A percentile compares a stretch with the other conserved stretches of the same genome.
Evolutionary conservation across 176 grass and related monocot genomes (phyloP).

Genomic region (Bolboschoenus planiculmis): DNA sequence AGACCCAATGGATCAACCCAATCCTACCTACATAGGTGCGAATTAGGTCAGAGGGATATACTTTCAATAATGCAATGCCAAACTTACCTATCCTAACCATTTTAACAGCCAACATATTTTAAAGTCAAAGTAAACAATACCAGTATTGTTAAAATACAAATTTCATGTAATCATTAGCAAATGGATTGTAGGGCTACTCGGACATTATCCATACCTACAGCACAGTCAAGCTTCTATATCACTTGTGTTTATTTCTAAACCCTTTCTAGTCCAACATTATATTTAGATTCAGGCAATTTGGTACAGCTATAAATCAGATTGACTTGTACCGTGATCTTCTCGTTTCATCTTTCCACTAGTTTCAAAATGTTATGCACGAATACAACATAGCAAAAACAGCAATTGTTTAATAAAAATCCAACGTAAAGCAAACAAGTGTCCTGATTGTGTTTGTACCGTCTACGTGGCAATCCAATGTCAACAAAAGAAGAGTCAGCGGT

Average conservation of each 20-base stretch:
- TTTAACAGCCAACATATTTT: neutral
- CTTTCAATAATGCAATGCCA: neutral
- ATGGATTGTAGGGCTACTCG: neutral
- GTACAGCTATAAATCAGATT: neutral
- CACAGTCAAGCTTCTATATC: neutral
- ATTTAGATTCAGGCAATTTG: neutral
- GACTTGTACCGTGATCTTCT: neutral
- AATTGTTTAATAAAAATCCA: neutral
- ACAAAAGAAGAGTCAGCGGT: constrained; percentile 50
- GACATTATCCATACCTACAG: neutral
- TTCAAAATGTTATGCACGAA: neutral
- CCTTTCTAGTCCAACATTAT: neutral
- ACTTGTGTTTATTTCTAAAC: neutral
- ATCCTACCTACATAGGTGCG: neutral
- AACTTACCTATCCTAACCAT: neutral
- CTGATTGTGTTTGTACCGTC: constrained; percentile 37
- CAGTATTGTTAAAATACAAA: neutral
- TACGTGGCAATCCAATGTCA: constrained; percentile 54
- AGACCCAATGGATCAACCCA: neutral
- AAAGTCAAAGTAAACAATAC: neutral
- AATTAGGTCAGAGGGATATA: neutral
- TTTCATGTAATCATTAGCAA: neutral
- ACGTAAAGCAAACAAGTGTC: neutral
- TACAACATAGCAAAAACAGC: neutral
- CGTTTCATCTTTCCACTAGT: neutral